Percentiles rank a stretch among this genome's conserved stretches.
Evolutionary conservation across 495 filamentous ascomycete species (phyloP).

Genomic region (Aspergillus bridgeri): DNA sequence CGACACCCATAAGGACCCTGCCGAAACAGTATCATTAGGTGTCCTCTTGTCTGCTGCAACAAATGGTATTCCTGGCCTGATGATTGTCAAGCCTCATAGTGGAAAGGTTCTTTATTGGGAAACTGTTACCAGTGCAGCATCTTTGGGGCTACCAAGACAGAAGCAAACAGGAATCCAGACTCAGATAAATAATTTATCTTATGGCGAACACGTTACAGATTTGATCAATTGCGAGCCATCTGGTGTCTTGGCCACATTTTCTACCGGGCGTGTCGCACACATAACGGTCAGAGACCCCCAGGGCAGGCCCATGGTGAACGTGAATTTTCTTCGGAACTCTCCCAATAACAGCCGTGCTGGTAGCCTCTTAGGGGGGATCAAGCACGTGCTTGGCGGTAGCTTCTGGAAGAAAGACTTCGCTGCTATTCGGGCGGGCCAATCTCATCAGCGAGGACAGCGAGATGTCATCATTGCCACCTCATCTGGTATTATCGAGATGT

Average conservation of each 20-base stretch:
- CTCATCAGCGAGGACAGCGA: constrained; percentile 74
- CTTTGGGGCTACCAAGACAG: constrained; percentile 69
- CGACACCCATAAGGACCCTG: constrained; percentile 58
- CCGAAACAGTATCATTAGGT: constrained; percentile 72
- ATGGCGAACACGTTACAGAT: constrained; percentile 71
- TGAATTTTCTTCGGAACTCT: constrained; percentile 66
- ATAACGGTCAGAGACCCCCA: constrained; percentile 79
- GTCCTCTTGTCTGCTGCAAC: constrained; percentile 72
- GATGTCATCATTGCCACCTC: constrained; percentile 74
- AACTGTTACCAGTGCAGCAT: constrained; percentile 77
- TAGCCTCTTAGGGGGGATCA: constrained; percentile 67
- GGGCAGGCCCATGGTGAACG: constrained; percentile 73
- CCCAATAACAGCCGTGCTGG: constrained; percentile 48
- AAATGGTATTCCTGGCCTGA: constrained; percentile 72
- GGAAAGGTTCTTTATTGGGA: constrained; percentile 95
- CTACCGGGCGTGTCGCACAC: constrained; percentile 79
- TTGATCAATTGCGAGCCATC: constrained; percentile 80
- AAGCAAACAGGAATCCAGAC: constrained; percentile 75
- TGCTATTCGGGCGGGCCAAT: constrained; percentile 66
- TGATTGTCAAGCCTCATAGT: constrained; percentile 75
- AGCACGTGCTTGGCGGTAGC: constrained; percentile 63
- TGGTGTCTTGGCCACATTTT: constrained; percentile 79
- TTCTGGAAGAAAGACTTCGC: constrained; percentile 69
- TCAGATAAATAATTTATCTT: constrained; percentile 64
- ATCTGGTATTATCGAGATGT: constrained; percentile 71